A percentile compares a stretch with the other conserved stretches of the same genome.
phyloP scores from a whole-genome alignment of 2,329 filamentous ascomycete species.

The Graphilbum ipis-grandicollis region DNA sequence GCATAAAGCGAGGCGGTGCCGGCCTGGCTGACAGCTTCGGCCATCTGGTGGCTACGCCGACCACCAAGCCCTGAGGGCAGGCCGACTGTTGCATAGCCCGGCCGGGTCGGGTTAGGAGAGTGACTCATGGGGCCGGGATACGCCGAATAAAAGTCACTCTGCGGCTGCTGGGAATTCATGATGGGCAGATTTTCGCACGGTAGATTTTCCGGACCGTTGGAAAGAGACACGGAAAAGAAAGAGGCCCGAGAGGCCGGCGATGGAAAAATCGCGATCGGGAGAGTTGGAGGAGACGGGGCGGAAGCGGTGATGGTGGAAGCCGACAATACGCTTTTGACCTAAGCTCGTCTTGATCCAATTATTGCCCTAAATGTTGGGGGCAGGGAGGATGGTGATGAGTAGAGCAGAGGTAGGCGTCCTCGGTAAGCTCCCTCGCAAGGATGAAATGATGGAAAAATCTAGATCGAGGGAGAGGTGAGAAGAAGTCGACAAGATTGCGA shows the following conservation, averaged over 20 bases:
- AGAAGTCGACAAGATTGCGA: too few species aligned
- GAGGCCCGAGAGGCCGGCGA: too few species aligned
- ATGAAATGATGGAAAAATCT: neutral
- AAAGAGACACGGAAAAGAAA: neutral
- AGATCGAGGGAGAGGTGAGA: neutral
- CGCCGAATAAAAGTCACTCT: constrained; percentile 50
- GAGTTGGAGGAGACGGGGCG: too few species aligned
- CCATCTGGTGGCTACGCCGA: constrained; percentile 59
- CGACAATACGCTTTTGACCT: too few species aligned
- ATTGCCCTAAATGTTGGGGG: too few species aligned
- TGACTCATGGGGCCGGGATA: constrained; percentile 43
- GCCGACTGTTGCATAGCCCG: constrained; percentile 37
- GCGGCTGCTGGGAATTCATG: constrained; percentile 38
- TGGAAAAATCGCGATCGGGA: too few species aligned
- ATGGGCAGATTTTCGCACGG: constrained; percentile 4
- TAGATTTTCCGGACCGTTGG: neutral
- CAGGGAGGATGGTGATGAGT: too few species aligned
- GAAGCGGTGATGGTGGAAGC: too few species aligned
- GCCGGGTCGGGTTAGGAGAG: constrained; percentile 54
- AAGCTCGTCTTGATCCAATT: too few species aligned
- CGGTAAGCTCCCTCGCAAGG: too few species aligned
- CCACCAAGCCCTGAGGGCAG: constrained; percentile 25
- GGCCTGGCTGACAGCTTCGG: constrained; percentile 55
- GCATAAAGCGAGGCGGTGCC: constrained; percentile 48
- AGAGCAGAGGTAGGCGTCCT: too few species aligned